Conservation (phyloP, 2,329 filamentous ascomycete species). For the Fusarium tjaetaba region DNA sequence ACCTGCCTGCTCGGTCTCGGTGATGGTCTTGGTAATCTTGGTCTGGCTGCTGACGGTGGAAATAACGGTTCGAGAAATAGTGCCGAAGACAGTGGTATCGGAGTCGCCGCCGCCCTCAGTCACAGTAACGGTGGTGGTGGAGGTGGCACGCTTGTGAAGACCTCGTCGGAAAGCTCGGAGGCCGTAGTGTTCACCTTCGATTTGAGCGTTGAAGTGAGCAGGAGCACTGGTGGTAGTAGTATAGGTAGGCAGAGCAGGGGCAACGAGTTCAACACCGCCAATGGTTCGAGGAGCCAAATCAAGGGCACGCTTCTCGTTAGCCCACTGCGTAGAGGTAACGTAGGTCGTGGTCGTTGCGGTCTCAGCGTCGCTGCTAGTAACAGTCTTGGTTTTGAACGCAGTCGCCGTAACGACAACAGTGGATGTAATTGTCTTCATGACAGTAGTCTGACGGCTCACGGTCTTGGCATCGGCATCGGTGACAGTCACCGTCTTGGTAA, state of each 20-base stretch:
- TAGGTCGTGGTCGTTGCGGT: constrained; percentile 51
- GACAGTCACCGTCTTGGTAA: constrained; percentile 47
- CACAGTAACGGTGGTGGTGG: constrained; percentile 48
- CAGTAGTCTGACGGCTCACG: constrained; percentile 45
- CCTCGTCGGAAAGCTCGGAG: constrained; percentile 31
- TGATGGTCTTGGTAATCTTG: constrained; percentile 45
- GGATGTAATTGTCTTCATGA: constrained; percentile 44
- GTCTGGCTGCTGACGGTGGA: constrained; percentile 45
- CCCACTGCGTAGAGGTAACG: constrained; percentile 47
- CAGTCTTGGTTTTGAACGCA: constrained; percentile 49
- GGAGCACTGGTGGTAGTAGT: constrained; percentile 34
- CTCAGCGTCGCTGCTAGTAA: constrained; percentile 49
- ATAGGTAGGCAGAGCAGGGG: constrained; percentile 30
- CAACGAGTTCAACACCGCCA: constrained; percentile 27
- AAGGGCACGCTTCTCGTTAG: constrained; percentile 48
- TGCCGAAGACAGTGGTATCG: constrained; percentile 42
- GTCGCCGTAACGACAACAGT: constrained; percentile 51
- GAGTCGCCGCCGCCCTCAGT: constrained; percentile 38
- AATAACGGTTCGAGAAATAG: constrained; percentile 47
- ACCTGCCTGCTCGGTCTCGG: constrained; percentile 47
- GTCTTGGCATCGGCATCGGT: constrained; percentile 42
- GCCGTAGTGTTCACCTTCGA: constrained; percentile 23
- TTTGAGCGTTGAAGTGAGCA: constrained; percentile 11
- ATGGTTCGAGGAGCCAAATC: constrained; percentile 43
- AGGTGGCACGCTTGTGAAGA: constrained; percentile 49